These are phyloP conservation scores for Globisporangium megalacanthum DNA, from an alignment of 352 stramenopile genomes.

Conservation along the genomic window DNA sequence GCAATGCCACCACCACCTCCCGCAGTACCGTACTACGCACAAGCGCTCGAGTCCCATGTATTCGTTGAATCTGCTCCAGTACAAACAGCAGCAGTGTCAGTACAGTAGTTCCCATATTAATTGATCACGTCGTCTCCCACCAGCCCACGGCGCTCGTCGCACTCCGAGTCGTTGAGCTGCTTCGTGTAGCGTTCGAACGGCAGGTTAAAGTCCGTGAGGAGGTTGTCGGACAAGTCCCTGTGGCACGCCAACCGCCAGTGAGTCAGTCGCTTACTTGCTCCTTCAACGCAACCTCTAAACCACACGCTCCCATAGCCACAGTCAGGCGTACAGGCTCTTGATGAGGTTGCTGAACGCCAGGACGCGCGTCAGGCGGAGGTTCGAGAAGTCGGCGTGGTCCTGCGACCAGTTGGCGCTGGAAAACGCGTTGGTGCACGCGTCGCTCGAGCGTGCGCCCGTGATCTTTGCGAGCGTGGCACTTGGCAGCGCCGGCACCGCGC, in stretches of 20 bases:
- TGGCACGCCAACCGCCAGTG: background rate
- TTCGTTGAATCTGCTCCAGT: background rate
- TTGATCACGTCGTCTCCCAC: too few relatives aligned
- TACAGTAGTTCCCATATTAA: too few relatives aligned
- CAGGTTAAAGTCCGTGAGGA: constrained; percentile 11
- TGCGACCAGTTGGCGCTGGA: background rate
- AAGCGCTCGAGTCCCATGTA: too few relatives aligned
- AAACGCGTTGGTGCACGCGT: constrained; percentile 11
- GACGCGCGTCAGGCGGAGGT: constrained; percentile 5
- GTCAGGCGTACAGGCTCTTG: constrained; percentile 6
- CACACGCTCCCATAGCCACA: background rate
- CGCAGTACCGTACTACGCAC: too few relatives aligned
- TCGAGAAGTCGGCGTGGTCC: background rate
- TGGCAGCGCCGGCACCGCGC: background rate
- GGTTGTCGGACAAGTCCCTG: constrained; percentile 13
- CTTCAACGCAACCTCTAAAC: background rate
- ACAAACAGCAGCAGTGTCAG: constrained; percentile 2
- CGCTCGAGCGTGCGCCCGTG: background rate
- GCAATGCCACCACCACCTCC: background rate
- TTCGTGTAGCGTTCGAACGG: background rate
- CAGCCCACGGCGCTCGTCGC: background rate
- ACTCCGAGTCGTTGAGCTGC: background rate
- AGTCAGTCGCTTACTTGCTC: background rate
- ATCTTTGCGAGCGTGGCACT: background rate
- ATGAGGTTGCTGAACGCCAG: constrained; percentile 2